Base-by-base conservation (phyloP, 2,329 filamentous ascomycete species). In the Aspergillus caelatus region DNA sequence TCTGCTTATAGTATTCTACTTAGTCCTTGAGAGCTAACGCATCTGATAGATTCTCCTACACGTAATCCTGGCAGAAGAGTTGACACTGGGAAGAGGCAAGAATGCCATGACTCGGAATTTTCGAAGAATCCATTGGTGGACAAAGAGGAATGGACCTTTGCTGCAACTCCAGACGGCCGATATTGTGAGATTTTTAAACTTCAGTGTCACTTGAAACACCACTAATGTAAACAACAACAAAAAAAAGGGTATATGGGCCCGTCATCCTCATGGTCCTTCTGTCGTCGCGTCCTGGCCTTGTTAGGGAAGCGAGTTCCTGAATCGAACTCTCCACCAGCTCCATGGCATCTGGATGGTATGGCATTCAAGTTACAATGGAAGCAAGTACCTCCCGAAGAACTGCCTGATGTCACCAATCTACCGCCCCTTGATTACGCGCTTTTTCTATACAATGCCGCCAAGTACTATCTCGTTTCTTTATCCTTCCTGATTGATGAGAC, bases 401-500 rank as follows among this genome's bases (percentile, higher is more conserved):
- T 58, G 43, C 72, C 74, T 12, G 77, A 77, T 57, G 70, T 71
- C 9, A 71, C 76, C 16, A 72, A 77, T n/a, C 72, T 86, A 19
- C 85, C 85, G 0, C 83, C 81, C 1, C 75, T 82, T 0, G 84
- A 87, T 67, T 80, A 83, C 67, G 82, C 83, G 5, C 73, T 84
- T 4, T 86, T 83, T 60, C 71, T 87, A 4, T 82, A 86, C 73
- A 86, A 85, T 63, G 81, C 83, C 0, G 84, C 86, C 62, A 86
- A 86, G 60, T 87, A 86, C 50, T 83, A 86, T 63, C 85, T 83
- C 60, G 80, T 81, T 3, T 84, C 85, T 34, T 70, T 86, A 3
- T 84, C 85, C 28, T 84, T 85, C 56, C 72, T 87, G 2, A 85
- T 86, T 50, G 84, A 87, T 28, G 84, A 86, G 58, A 75, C 80